A percentile compares a stretch with the other conserved stretches of the same genome.
Evolutionary conservation across 2,329 filamentous ascomycete genomes (phyloP).

Genomic region (Dissoconium aciculare): DNA sequence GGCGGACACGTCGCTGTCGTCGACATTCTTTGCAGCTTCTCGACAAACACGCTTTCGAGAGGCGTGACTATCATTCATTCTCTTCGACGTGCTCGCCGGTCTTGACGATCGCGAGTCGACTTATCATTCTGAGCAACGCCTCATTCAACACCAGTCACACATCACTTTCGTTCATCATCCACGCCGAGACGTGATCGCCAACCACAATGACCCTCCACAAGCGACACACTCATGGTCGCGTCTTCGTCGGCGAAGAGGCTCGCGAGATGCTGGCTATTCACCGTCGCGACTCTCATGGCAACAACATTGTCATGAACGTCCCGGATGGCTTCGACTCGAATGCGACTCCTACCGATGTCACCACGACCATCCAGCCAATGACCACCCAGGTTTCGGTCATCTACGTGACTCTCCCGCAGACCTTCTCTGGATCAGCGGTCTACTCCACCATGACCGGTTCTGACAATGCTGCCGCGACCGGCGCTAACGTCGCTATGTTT

Average conservation of each 20-base stretch:
- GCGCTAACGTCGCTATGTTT: constrained; percentile 6
- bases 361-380: constrained; percentile 1
- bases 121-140: constrained; percentile 4
- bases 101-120: constrained; percentile 7
- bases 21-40: too few species aligned
- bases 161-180: constrained; percentile 1
- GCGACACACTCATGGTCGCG: constrained; percentile 17
- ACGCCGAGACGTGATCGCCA: constrained; percentile 4
- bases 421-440: constrained; percentile 34
- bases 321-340: constrained; percentile 14
- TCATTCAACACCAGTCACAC: constrained; percentile 10
- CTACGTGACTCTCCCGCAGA: constrained; percentile 38
- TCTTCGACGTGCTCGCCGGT: too few species aligned
- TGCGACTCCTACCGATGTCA: neutral
- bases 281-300: constrained; percentile 17
- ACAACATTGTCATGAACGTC: constrained; percentile 15
- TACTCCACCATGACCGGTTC: constrained; percentile 17
- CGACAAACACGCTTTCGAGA: too few species aligned
- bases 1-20: too few species aligned
- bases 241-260: constrained; percentile 17
- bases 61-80: too few species aligned
- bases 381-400: constrained; percentile 30
- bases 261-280: constrained; percentile 12
- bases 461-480: constrained; percentile 8
- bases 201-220: constrained; percentile 18